Percentiles rank a stretch among this genome's conserved stretches.
Evolutionary conservation across 192 early-diverging fungal species (phyloP).

Genomic region (Pilaira anomala): DNA sequence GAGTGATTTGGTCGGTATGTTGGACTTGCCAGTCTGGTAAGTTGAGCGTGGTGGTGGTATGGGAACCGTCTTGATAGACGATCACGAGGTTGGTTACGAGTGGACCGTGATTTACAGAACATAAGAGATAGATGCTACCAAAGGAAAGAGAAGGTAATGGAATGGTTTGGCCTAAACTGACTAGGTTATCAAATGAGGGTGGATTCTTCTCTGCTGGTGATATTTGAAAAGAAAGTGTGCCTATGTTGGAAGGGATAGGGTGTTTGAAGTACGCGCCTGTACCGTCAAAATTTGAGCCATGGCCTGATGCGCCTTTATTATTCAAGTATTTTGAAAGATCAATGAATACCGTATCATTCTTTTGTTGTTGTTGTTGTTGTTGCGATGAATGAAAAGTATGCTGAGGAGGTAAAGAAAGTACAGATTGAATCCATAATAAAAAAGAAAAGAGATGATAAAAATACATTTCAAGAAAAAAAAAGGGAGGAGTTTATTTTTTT

Average conservation of each 20-base stretch:
- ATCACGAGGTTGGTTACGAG: background rate
- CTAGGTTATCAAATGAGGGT: slow-evolving; percentile 15
- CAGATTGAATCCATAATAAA: too few relatives aligned
- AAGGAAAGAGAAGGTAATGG: background rate
- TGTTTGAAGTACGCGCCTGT: background rate
- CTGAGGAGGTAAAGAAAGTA: too few relatives aligned
- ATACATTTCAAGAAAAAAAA: too few relatives aligned
- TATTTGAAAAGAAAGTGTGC: too few relatives aligned
- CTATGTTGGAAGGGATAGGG: too few relatives aligned
- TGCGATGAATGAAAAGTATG: too few relatives aligned
- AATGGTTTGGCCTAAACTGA: background rate
- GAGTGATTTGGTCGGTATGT: slow-evolving; percentile 8
- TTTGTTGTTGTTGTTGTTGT: too few relatives aligned
- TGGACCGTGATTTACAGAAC: slow-evolving; percentile 13
- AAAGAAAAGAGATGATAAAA: too few relatives aligned
- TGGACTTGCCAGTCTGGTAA: slow-evolving; percentile 26
- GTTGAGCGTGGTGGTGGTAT: slow-evolving; percentile 1
- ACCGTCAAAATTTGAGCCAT: slow-evolving; percentile 3
- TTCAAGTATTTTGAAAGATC: background rate
- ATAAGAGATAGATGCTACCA: slow-evolving; percentile 21
- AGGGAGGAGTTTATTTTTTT: too few relatives aligned
- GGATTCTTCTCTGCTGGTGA: too few relatives aligned
- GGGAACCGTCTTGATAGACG: slow-evolving; percentile 20
- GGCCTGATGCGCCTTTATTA: background rate
- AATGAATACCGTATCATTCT: background rate